Percentiles rank a stretch among this genome's conserved stretches.
These are phyloP conservation scores for Apiospora hydei DNA, from an alignment of 2,329 filamentous ascomycete species.

Conservation along the genomic window DNA sequence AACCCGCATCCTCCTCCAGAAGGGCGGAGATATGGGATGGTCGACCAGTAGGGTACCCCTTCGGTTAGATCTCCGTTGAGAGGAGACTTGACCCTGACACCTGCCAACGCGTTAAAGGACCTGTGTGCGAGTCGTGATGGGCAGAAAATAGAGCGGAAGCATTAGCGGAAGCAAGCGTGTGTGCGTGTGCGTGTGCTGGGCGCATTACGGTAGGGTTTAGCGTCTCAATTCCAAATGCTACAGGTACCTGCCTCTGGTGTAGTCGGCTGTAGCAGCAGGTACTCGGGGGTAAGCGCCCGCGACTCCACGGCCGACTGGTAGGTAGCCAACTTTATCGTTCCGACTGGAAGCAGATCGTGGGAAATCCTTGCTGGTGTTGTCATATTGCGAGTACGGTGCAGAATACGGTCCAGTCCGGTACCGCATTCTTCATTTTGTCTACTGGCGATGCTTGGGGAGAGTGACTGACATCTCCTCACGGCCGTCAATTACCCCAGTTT, in stretches of 20 bases:
- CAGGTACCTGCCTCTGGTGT: background rate
- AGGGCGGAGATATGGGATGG: background rate
- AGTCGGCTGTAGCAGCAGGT: background rate
- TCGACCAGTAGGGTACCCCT: background rate
- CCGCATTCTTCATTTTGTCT: background rate
- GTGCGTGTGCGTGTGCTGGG: background rate
- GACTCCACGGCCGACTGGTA: conserved; percentile 10
- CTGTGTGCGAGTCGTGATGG: background rate
- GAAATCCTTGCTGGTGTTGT: background rate
- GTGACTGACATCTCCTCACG: background rate
- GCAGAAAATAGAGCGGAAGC: background rate
- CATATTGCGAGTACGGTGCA: conserved; percentile 1
- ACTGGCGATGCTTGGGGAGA: background rate
- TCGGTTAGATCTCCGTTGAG: too few relatives aligned
- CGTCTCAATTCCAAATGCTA: conserved; percentile 4
- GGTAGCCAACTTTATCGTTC: background rate
- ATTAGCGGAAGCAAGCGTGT: background rate
- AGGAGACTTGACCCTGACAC: too few relatives aligned
- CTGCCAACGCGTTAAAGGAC: background rate
- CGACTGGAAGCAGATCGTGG: background rate
- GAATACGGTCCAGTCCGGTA: conserved; percentile 7
- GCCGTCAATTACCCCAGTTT: conserved; percentile 2
- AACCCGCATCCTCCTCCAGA: background rate
- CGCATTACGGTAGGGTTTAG: conserved; percentile 20
- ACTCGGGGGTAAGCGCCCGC: conserved; percentile 5